A percentile compares a stretch with the other conserved stretches of the same genome.
phyloP scores from a whole-genome alignment of 306 rosid genomes.

The Psophocarpus tetragonolobus region DNA sequence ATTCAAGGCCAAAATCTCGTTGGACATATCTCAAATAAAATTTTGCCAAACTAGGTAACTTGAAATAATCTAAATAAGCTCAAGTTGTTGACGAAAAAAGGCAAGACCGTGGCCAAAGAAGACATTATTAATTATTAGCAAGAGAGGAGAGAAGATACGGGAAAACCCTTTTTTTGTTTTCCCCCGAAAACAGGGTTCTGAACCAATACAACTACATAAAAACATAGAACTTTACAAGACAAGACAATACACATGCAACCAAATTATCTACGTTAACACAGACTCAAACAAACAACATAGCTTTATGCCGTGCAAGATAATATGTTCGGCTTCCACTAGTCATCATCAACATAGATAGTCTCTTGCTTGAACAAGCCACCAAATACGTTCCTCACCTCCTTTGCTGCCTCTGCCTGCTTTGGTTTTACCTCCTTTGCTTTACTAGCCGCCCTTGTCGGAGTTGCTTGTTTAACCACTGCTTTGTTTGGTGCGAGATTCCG shows the following conservation, averaged over 20 bases:
- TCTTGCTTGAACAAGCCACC: slow-evolving; percentile 95
- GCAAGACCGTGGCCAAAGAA: not conserved
- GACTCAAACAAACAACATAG: slow-evolving; percentile 28
- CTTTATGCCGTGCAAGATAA: slow-evolving; percentile 16
- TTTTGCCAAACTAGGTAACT: not conserved
- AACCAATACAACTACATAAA: slow-evolving; percentile 36
- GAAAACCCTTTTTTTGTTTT: not conserved
- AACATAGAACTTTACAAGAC: slow-evolving; percentile 44
- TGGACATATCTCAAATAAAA: not conserved
- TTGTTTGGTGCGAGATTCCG: slow-evolving; percentile 55
- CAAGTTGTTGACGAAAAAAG: not conserved
- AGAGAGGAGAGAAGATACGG: not conserved
- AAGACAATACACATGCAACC: slow-evolving; percentile 30
- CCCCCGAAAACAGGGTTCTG: slow-evolving; percentile 3
- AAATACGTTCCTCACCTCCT: slow-evolving; percentile 78
- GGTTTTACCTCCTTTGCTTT: slow-evolving; percentile 52
- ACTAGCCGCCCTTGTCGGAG: slow-evolving; percentile 20
- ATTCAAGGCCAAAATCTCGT: not conserved
- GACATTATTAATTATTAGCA: not conserved
- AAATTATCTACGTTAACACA: slow-evolving; percentile 30
- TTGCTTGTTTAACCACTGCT: slow-evolving; percentile 55
- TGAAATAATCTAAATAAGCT: not conserved
- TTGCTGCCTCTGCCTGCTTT: slow-evolving; percentile 35
- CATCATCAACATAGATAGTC: slow-evolving; percentile 90
- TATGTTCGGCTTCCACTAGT: slow-evolving; percentile 48